Conservation (phyloP, 495 filamentous ascomycete genomes). For the Neurospora sp. region DNA sequence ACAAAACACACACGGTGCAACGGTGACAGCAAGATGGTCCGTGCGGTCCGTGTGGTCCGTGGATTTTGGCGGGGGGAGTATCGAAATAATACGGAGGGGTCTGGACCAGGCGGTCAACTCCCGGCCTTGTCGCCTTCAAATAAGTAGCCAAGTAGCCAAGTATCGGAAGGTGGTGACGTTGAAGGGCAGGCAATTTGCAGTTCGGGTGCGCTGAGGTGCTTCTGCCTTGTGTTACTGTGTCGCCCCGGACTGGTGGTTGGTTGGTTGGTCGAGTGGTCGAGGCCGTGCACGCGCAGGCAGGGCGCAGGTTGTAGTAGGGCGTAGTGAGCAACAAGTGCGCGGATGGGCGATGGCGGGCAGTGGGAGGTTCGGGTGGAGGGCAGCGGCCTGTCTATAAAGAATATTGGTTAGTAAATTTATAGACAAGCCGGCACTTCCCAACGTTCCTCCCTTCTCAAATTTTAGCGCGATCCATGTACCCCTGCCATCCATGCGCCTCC, state of each 20-base stretch:
- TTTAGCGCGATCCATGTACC: constrained; percentile 23
- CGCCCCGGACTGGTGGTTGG: constrained; percentile 2
- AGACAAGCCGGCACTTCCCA: constrained; percentile 24
- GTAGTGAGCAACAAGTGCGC: constrained; percentile 14
- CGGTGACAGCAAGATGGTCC: not conserved
- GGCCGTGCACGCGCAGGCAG: not conserved
- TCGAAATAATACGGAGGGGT: not conserved
- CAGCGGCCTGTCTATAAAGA: constrained; percentile 28
- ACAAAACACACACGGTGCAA: not conserved
- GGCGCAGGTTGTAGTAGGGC: constrained; percentile 1
- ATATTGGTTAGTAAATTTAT: constrained; percentile 31
- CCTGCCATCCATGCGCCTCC: constrained; percentile 16
- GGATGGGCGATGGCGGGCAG: constrained; percentile 9
- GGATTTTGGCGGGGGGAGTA: not conserved
- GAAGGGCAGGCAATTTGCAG: not conserved
- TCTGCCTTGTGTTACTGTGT: not conserved
- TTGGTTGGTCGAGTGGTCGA: not conserved
- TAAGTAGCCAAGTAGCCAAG: not conserved
- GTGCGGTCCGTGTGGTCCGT: not conserved
- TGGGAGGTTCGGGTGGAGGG: constrained; percentile 28
- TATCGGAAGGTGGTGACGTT: not conserved
- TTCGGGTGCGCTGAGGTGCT: not conserved
- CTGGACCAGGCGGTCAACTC: not conserved
- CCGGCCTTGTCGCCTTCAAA: not conserved
- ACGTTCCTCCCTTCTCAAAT: constrained; percentile 20